These are phyloP conservation scores for Moesziomyces globuligerus DNA, from an alignment of 1,284 basidiomycete genomes.

Conservation along the genomic window DNA sequence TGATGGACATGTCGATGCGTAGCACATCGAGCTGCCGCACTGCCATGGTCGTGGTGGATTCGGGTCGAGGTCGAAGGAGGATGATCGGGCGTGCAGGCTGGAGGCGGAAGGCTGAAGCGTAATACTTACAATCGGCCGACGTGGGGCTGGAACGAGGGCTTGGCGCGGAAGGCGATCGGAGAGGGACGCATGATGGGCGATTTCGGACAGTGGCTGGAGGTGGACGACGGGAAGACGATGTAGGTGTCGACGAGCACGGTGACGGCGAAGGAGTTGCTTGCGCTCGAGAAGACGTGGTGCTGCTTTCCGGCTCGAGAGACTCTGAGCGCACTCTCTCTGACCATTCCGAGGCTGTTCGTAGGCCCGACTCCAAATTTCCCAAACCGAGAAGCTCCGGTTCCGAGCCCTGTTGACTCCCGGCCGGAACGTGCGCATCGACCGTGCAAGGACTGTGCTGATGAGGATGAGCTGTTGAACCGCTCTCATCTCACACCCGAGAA, in stretches of 20 bases:
- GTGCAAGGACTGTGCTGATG: too few relatives aligned
- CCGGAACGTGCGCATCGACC: slow-evolving; percentile 5
- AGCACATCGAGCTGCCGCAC: slow-evolving; percentile 6
- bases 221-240: slow-evolving; percentile 3
- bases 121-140: slow-evolving; percentile 60
- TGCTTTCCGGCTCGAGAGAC: too few relatives aligned
- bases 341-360: neutral
- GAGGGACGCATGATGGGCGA: slow-evolving; percentile 37
- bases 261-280: neutral
- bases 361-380: slow-evolving; percentile 14
- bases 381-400: slow-evolving; percentile 33
- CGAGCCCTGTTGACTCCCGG: slow-evolving; percentile 21
- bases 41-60: neutral
- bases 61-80: too few relatives aligned
- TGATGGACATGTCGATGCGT: neutral
- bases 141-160: slow-evolving; percentile 61
- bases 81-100: too few relatives aligned
- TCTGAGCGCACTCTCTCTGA: neutral
- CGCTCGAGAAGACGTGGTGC: slow-evolving; percentile 16
- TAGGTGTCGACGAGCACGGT: slow-evolving; percentile 4
- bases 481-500: too few relatives aligned
- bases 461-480: too few relatives aligned
- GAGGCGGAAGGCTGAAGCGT: too few relatives aligned
- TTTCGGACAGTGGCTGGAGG: too few relatives aligned
- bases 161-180: slow-evolving; percentile 36